Evolutionary conservation across 257 asterid species (phyloP), one percentile per base, ranked within the genome.

Genomic region (Solanum raphanifolium): DNA sequence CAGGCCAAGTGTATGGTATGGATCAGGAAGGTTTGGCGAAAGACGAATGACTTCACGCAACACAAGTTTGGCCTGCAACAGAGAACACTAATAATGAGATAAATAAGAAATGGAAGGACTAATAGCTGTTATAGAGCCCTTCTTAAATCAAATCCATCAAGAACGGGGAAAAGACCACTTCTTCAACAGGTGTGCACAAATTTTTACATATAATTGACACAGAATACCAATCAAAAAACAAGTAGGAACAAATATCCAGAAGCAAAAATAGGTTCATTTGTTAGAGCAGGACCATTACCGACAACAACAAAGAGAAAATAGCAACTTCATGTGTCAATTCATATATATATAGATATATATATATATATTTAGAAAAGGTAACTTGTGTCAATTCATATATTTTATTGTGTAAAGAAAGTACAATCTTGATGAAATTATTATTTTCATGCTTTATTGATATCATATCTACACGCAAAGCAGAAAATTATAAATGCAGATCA

Each of bases 1-100:
- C 32, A 94, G 94, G 69, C 96, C 99, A 78, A 96, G 98, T 66
- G 94, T 93, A 87, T 92, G 98, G 89, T 94, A 94, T 60, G 99
- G 93, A 90, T 92, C 98, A 38, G 95, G 89, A 29, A 94, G 88
- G 90, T 96, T 94, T 48, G 99, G 98, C 65, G 98, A 94, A 84
- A 94, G 92, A 52, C 91, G 98, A 89, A 96, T 93, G 75, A 95
- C 97, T 93, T 95, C 95, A 31, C 85, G 90, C 91, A 94, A 86
- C 90, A 94, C 78, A 39, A 78, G 55, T 78, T 94, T 93, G 87
- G 98, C 99, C 99, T 96, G 88, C 89, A 92, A 72, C 86, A 74
- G 86, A 88, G 83, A 91, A 58, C 69, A 85, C 84, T 66, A 84
- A 71, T 65, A 84, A 89, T 87, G 36, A 87, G 89, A 62, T 25